Conservation (phyloP, 192 early-diverging fungal species). For the Coemansia sp. region DNA sequence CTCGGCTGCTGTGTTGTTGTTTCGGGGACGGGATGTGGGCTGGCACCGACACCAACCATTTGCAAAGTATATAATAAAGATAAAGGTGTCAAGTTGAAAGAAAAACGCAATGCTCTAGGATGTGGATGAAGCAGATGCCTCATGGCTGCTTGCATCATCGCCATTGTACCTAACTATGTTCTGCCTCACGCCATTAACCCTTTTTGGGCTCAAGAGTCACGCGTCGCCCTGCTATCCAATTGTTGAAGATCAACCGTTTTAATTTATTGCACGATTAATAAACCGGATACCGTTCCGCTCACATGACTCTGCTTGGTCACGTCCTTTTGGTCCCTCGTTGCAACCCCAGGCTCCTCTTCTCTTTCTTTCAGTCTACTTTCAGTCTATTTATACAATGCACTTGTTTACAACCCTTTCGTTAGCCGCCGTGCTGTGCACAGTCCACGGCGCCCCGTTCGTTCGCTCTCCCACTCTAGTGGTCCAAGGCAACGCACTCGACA, state of each 20-base stretch:
- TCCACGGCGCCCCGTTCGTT: background rate
- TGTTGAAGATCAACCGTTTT: too few relatives aligned
- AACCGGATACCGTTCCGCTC: too few relatives aligned
- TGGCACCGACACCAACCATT: background rate
- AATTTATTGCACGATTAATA: too few relatives aligned
- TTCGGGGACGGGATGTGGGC: background rate
- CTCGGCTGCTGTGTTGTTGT: conserved; percentile 9
- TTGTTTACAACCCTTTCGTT: background rate
- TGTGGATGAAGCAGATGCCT: background rate
- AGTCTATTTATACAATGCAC: background rate
- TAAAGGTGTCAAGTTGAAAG: background rate
- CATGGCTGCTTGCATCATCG: background rate
- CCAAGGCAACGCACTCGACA: background rate
- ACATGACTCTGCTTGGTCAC: too few relatives aligned
- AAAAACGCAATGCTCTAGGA: background rate
- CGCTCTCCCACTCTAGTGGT: background rate
- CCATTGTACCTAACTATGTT: background rate
- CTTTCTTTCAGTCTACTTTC: background rate
- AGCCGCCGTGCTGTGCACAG: background rate
- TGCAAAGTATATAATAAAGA: background rate
- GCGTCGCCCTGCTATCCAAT: too few relatives aligned
- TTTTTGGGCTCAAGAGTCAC: too few relatives aligned
- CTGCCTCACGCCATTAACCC: too few relatives aligned
- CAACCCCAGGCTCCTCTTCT: too few relatives aligned
- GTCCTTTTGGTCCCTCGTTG: too few relatives aligned